Conservation (phyloP, 1,284 basidiomycete genomes). For the Sanguinoderma infundibulare region DNA sequence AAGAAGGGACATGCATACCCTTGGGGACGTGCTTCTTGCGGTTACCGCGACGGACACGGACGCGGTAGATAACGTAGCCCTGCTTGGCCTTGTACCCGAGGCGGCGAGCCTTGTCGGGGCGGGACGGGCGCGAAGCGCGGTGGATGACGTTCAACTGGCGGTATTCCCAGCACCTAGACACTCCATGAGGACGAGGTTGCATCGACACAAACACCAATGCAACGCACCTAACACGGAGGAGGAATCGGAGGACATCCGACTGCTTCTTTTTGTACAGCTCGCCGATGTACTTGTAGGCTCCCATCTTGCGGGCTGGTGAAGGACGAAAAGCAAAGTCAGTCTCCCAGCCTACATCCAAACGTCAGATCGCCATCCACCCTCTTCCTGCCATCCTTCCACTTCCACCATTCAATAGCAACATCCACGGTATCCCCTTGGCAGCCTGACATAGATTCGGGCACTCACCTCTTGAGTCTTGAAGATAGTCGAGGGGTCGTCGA, state of each 20-base stretch:
- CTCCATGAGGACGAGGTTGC: slow-evolving; percentile 5
- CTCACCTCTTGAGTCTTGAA: slow-evolving; percentile 40
- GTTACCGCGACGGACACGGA: slow-evolving; percentile 98
- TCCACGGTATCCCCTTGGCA: slow-evolving; percentile 16
- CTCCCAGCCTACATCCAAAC: slow-evolving; percentile 31
- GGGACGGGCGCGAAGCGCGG: slow-evolving; percentile 96
- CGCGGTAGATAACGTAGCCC: slow-evolving; percentile 97
- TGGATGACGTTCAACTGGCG: slow-evolving; percentile 98
- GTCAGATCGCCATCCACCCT: slow-evolving; percentile 33
- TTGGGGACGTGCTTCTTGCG: slow-evolving; percentile 99
- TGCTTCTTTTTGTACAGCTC: slow-evolving; percentile 97
- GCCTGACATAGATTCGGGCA: slow-evolving; percentile 12
- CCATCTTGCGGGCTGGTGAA: slow-evolving; percentile 55
- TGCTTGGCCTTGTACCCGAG: slow-evolving; percentile 99
- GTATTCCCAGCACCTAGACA: slow-evolving; percentile 97
- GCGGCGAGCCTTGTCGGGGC: slow-evolving; percentile 98
- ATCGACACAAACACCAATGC: background rate
- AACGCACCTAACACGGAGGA: slow-evolving; percentile 92
- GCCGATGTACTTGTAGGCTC: slow-evolving; percentile 96
- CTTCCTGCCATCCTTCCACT: slow-evolving; percentile 23
- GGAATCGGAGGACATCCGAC: slow-evolving; percentile 97
- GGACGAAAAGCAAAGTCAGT: slow-evolving; percentile 16
- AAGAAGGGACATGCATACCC: slow-evolving; percentile 54
- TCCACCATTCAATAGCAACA: slow-evolving; percentile 6
- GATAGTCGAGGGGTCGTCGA: slow-evolving; percentile 34